Evolutionary conservation across 371 early-diverging fungal genomes (phyloP), one percentile per base, ranked within the genome.

Genomic region (Mucor velutinosus): DNA sequence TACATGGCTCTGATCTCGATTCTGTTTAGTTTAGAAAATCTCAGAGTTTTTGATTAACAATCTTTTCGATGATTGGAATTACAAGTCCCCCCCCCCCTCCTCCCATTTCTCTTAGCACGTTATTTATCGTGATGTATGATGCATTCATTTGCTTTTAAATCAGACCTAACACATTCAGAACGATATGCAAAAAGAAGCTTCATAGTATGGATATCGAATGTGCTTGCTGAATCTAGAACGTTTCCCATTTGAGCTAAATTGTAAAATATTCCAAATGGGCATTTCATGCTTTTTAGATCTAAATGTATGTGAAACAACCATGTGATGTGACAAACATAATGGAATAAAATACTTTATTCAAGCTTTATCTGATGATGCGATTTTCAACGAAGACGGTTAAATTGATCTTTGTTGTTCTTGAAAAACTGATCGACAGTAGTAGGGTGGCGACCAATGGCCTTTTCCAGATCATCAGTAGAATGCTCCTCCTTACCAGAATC

Each of bases 391-490:
- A 73, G 58, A 17, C 58, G 63, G 4, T 45, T 64, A 32, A 77
- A 74, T 35, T 77, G 74, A 43, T 72, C 66, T 37, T 63, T 51
- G 35, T 77, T 74, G 1, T 47, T 21, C 25, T 65, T 49, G n/a
- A 77, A 71, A 27, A 74, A 76, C 3, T 64, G n/a, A 8, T 61
- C 33, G 7, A 77, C 37, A 6, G 17, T 41, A 4, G 43, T 35
- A 19, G 71, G 69, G 0, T 61, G 27, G 12, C 56, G 37, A 21
- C 32, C 60, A 30, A 66, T 63, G 19, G 72, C 51, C 10, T 65
- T 55, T 3, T 58, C 45, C 5, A 74, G 33, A 19, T 74, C 70
- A 0, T 62, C 23, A 0, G 69, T 68, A 3, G 19, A 29, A 0
- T 17, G 39, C 25, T 60, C 61, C 11, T 60, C 27, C 2, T 57